These are phyloP conservation scores for Arbutus unedo DNA, from an alignment of 148 eudicot genomes.

Conservation along the genomic window DNA sequence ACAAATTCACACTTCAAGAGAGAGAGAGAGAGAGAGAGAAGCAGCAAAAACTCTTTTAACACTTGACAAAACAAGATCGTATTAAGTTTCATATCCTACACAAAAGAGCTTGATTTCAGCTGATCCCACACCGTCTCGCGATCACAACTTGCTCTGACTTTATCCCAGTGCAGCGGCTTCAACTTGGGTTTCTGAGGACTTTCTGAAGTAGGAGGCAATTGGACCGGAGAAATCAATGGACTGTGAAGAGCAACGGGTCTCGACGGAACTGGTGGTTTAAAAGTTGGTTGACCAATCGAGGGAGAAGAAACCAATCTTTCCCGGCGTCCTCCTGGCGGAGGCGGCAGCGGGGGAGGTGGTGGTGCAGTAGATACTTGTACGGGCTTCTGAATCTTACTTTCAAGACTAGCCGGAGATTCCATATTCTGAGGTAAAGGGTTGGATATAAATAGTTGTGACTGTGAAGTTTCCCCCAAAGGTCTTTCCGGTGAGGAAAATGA, in stretches of 20 bases:
- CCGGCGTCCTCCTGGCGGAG: constrained; percentile 28
- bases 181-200: constrained; percentile 58
- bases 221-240: constrained; percentile 24
- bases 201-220: constrained; percentile 29
- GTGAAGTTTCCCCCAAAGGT: neutral
- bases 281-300: neutral
- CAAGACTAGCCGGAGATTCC: neutral
- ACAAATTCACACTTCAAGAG: constrained; percentile 11
- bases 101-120: constrained; percentile 86
- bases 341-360: constrained; percentile 31
- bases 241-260: constrained; percentile 36
- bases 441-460: constrained; percentile 5
- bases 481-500: constrained; percentile 17
- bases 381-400: neutral
- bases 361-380: neutral
- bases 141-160: constrained; percentile 91
- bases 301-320: constrained; percentile 35
- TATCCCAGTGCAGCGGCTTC: constrained; percentile 98
- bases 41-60: neutral
- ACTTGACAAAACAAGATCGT: neutral
- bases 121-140: constrained; percentile 99
- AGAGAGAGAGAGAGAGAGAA: no score
- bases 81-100: constrained; percentile 36
- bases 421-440: neutral
- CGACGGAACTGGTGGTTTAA: constrained; percentile 28